Conservation (phyloP, 108 stramenopile genomes). For the Conticribra guillardii region DNA sequence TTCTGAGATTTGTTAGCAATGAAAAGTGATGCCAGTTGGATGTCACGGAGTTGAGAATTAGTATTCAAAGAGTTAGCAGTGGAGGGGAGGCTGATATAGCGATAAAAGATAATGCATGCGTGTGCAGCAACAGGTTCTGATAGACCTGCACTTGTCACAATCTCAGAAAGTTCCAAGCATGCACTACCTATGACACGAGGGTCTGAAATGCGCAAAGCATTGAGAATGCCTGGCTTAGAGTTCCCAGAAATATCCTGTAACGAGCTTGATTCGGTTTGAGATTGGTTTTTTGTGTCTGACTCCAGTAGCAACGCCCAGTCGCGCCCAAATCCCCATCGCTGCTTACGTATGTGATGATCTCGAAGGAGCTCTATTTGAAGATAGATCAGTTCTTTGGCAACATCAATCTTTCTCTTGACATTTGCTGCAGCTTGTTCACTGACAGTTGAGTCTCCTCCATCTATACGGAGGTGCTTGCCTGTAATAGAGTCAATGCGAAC, state of each 20-base stretch:
- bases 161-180: constrained; percentile 80
- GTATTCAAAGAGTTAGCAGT: constrained; percentile 22
- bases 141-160: constrained; percentile 51
- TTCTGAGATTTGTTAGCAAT: constrained; percentile 89
- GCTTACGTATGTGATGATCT: constrained; percentile 72
- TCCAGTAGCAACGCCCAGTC: constrained; percentile 75
- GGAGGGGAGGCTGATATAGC: constrained; percentile 62
- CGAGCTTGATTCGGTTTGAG: constrained; percentile 15
- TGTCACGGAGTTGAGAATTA: constrained; percentile 70
- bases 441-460: constrained; percentile 49
- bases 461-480: constrained; percentile 74
- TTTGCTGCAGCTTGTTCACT: constrained; percentile 17
- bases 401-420: constrained; percentile 54
- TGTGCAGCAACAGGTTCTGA: constrained; percentile 64
- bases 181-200: constrained; percentile 53
- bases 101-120: constrained; percentile 78
- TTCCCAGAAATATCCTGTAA: constrained; percentile 18
- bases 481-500: constrained; percentile 75
- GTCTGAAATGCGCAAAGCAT: constrained; percentile 51
- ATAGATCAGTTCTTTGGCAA: constrained; percentile 76
- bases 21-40: constrained; percentile 74
- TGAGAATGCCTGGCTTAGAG: constrained; percentile 21
- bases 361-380: constrained; percentile 82
- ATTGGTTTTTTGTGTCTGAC: constrained; percentile 18
- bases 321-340: constrained; percentile 83